Base-by-base conservation (phyloP, 73 alveolate species). In the Blepharisma stoltei region DNA sequence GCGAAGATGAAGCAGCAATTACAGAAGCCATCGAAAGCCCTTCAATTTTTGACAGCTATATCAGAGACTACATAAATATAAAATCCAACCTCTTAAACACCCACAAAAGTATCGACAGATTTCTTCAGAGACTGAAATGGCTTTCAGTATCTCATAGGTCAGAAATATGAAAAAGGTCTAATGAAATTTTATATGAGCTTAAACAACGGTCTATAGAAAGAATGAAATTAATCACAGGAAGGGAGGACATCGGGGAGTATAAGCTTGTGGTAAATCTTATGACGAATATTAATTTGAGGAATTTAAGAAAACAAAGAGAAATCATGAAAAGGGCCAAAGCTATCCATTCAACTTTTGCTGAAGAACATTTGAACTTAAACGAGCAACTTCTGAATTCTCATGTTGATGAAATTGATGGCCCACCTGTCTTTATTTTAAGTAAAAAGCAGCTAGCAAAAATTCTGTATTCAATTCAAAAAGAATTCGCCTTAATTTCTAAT, bases 271-370 rank as follows among this genome's bases (percentile, higher is more conserved):
- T 60, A 1, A 60, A 60, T 14, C 37, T 60, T 5, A 38, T 60
- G 18, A 60, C 73, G 2, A 60, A 60, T 60, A 60, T 60, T 9
- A 60, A 60, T 25, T n/a, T 38, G 18, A 60, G 46, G 5, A 60
- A 60, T 5, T 38, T 60, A 9, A 14, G 45, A 25, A 14, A 38
- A 25, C 73, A 60, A 60, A 11, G 46, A 60, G 73, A 60, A 60
- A 60, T 60, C 46, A 60, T 60, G 73, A 60, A 60, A 25, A 60
- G 23, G 46, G 37, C 23, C 46, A n/a, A 60, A 8, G 73, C 73
- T 8, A n/a, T 20, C 14, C 73, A 60, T 25, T 60, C 73, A 5
- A 25, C 46, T 20, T 60, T 60, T 25, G 73, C 73, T 2, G 73
- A 60, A 25, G 73, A 60, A 25, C 73, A 60, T 11, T 60, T 60